These are phyloP conservation scores for Rachicladosporium sp. DNA, from an alignment of 2,329 filamentous ascomycete genomes.

Conservation along the genomic window DNA sequence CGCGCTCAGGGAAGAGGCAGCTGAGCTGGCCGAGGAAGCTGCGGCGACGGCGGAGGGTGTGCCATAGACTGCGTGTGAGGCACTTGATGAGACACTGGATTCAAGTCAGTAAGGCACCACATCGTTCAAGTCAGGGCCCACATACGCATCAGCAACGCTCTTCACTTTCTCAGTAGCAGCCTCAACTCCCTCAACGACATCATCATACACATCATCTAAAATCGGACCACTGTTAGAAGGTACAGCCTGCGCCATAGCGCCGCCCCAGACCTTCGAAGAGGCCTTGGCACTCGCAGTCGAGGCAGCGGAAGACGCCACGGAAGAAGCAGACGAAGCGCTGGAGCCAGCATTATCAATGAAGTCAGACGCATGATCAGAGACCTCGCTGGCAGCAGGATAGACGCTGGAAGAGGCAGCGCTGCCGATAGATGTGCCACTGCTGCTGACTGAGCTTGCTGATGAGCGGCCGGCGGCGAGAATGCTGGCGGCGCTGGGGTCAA, in stretches of 20 bases:
- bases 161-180: too few relatives aligned
- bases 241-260: conserved; percentile 41
- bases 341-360: conserved; percentile 14
- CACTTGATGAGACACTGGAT: conserved; percentile 15
- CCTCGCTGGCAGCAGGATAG: conserved; percentile 16
- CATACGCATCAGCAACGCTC: too few relatives aligned
- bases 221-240: conserved; percentile 35
- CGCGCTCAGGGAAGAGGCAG: conserved; percentile 18
- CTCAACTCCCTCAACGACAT: conserved; percentile 23
- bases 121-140: background rate
- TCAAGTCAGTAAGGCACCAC: too few relatives aligned
- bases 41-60: conserved; percentile 34
- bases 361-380: conserved; percentile 13
- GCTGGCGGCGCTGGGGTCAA: conserved; percentile 21
- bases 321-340: conserved; percentile 8
- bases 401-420: conserved; percentile 11
- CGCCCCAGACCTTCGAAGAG: conserved; percentile 38
- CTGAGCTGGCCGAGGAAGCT: conserved; percentile 24
- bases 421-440: conserved; percentile 9
- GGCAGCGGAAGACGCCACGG: background rate
- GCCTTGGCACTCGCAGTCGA: conserved; percentile 7
- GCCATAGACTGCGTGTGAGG: conserved; percentile 45
- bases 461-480: conserved; percentile 22
- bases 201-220: conserved; percentile 35
- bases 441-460: conserved; percentile 17